Percentiles rank a stretch among this genome's conserved stretches.
These are phyloP conservation scores for Calonectria naviculata DNA, from an alignment of 2,329 filamentous ascomycete genomes.

Conservation along the genomic window DNA sequence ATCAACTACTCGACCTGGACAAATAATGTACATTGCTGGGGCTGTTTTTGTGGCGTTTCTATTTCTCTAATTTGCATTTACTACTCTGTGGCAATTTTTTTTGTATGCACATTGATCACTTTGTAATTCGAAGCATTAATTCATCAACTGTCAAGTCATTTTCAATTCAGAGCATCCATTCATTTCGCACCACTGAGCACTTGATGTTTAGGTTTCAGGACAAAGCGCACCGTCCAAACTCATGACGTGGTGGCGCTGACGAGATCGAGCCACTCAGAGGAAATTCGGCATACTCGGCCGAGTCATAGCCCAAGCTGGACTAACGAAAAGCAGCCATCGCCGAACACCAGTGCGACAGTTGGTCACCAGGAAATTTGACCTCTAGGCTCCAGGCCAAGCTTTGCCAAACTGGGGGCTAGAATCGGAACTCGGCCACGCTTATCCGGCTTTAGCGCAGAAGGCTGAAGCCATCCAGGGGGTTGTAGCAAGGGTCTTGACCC, in stretches of 20 bases:
- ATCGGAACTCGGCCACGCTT: background rate
- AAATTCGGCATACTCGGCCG: background rate
- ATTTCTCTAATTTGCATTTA: background rate
- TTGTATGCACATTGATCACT: too few relatives aligned
- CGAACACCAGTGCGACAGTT: background rate
- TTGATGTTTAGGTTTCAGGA: background rate
- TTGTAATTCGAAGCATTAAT: background rate
- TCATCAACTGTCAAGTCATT: background rate
- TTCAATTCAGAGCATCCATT: background rate
- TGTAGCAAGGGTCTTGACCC: background rate
- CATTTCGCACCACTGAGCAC: background rate
- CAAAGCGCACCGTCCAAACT: background rate
- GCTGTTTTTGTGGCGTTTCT: background rate
- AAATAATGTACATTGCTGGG: background rate
- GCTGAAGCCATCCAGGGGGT: slow-evolving; percentile 3
- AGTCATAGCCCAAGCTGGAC: background rate
- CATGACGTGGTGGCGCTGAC: background rate
- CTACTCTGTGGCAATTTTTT: too few relatives aligned
- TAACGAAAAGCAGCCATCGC: background rate
- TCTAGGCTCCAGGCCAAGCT: background rate
- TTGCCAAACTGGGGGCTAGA: background rate
- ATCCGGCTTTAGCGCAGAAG: background rate
- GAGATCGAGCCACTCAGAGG: background rate
- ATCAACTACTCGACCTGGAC: too few relatives aligned
- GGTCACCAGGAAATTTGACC: background rate